Conservation (phyloP, 2,329 filamentous ascomycete genomes). For the Cryphonectria japonica region DNA sequence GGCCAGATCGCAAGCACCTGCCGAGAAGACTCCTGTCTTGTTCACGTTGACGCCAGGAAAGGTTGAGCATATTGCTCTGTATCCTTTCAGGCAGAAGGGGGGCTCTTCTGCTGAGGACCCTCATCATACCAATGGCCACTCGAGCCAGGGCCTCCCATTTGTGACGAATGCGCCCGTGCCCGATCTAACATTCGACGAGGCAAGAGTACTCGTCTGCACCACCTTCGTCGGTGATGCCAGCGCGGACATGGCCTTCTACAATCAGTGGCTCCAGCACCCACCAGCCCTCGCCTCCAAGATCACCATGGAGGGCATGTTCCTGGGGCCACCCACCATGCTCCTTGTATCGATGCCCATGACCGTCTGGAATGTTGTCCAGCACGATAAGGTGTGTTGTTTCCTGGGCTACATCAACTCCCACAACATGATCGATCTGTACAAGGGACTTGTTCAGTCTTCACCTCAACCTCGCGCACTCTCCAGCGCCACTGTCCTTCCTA, state of each 20-base stretch:
- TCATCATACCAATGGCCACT: slow-evolving; percentile 32
- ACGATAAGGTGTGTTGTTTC: slow-evolving; percentile 69
- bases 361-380: slow-evolving; percentile 67
- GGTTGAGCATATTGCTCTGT: slow-evolving; percentile 56
- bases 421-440: slow-evolving; percentile 68
- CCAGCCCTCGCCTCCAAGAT: slow-evolving; percentile 61
- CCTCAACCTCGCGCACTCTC: slow-evolving; percentile 35
- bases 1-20: slow-evolving; percentile 40
- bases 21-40: slow-evolving; percentile 51
- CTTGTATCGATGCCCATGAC: slow-evolving; percentile 68
- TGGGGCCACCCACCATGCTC: slow-evolving; percentile 68
- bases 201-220: slow-evolving; percentile 67
- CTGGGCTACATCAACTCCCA: slow-evolving; percentile 68
- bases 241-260: slow-evolving; percentile 67
- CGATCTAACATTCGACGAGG: slow-evolving; percentile 64
- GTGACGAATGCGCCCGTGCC: slow-evolving; percentile 50
- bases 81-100: slow-evolving; percentile 45
- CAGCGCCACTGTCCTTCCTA: neutral
- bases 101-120: slow-evolving; percentile 18
- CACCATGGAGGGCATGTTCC: slow-evolving; percentile 68
- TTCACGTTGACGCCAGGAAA: slow-evolving; percentile 61
- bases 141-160: slow-evolving; percentile 38
- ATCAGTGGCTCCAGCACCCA: slow-evolving; percentile 66
- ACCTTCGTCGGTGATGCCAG: slow-evolving; percentile 69
- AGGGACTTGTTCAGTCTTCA: slow-evolving; percentile 56